phyloP scores from a whole-genome alignment of 805 yeast genomes.

The Metschnikowia sp. region DNA sequence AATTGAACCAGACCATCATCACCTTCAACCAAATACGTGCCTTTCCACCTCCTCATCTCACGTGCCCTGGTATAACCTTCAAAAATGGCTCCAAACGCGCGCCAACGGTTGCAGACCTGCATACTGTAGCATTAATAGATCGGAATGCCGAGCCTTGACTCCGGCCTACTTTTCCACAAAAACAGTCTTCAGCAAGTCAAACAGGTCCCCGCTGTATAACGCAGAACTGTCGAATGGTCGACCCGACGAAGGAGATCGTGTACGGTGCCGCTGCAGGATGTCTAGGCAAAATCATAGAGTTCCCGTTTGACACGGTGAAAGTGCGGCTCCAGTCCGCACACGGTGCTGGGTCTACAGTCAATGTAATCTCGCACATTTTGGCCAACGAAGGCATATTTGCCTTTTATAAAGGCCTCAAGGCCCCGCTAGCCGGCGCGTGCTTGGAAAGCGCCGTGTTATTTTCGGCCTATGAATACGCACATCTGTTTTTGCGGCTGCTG shows the following conservation, averaged over 20 bases:
- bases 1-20: background rate
- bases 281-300: slow-evolving; percentile 79
- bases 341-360: slow-evolving; percentile 48
- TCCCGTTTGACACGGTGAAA: slow-evolving; percentile 90
- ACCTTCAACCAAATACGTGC: background rate
- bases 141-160: background rate
- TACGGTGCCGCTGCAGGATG: slow-evolving; percentile 70
- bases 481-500: slow-evolving; percentile 3
- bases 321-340: slow-evolving; percentile 73
- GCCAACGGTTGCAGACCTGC: slow-evolving; percentile 3
- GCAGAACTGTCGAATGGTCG: slow-evolving; percentile 7
- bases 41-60: too few species aligned
- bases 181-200: too few species aligned
- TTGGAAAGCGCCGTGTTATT: slow-evolving; percentile 82
- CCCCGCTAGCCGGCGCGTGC: slow-evolving; percentile 89
- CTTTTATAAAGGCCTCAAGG: slow-evolving; percentile 72
- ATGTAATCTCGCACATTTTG: slow-evolving; percentile 62
- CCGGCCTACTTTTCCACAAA: too few species aligned
- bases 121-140: background rate
- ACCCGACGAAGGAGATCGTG: slow-evolving; percentile 38
- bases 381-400: slow-evolving; percentile 60
- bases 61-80: too few species aligned
- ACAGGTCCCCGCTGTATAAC: background rate
- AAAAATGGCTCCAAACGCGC: background rate
- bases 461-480: slow-evolving; percentile 50